phyloP scores from a whole-genome alignment of 164 flowering plant genomes.

The Aristolochia californica region DNA sequence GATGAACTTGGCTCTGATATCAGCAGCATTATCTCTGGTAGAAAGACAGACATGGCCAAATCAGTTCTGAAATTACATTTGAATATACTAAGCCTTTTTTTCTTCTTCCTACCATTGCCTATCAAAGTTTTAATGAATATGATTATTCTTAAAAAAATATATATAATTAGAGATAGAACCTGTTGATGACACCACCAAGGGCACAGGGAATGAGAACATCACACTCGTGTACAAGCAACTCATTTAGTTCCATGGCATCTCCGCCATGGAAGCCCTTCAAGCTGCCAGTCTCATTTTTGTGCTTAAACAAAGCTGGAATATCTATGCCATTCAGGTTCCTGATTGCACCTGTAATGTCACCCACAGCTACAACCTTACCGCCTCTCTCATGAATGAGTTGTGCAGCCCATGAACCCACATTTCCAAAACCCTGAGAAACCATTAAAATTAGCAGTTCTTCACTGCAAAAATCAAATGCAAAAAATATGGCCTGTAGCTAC shows the following conservation, averaged over 20 bases:
- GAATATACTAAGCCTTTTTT: not conserved
- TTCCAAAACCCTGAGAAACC: constrained; percentile 54
- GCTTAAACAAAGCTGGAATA: constrained; percentile 38
- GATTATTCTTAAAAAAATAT: no score
- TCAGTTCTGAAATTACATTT: not conserved
- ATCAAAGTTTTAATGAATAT: no score
- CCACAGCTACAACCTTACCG: constrained; percentile 62
- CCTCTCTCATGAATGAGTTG: constrained; percentile 61
- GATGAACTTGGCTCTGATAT: constrained; percentile 64
- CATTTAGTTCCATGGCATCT: constrained; percentile 41
- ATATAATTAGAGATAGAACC: constrained; percentile 21
- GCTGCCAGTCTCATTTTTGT: constrained; percentile 37
- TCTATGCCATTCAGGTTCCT: constrained; percentile 52
- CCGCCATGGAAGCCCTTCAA: constrained; percentile 45
- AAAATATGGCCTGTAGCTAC: constrained; percentile 2
- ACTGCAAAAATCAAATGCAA: not conserved
- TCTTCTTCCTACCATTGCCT: no score
- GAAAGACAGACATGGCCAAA: not conserved
- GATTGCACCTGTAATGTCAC: constrained; percentile 65
- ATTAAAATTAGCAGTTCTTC: not conserved
- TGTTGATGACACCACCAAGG: constrained; percentile 71
- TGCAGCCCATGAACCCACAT: constrained; percentile 83
- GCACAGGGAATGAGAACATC: constrained; percentile 88
- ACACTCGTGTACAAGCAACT: constrained; percentile 64
- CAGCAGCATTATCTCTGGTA: constrained; percentile 60